Percentiles rank a stretch among this genome's conserved stretches.
Conservation (phyloP, 208 protist species). For the Polymyxa betae region DNA sequence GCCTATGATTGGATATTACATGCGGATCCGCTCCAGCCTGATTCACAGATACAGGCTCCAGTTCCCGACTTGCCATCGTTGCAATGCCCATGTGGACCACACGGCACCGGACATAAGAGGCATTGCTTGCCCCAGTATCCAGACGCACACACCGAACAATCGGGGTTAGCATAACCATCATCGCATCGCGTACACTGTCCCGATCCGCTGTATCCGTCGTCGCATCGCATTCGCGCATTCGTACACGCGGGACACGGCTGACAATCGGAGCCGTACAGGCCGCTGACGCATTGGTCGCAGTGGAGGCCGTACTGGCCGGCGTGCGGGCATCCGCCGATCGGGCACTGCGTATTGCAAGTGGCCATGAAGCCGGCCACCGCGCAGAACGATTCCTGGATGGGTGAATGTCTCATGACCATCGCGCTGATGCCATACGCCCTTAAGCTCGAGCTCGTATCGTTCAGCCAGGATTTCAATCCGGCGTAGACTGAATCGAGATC, state of each 20-base stretch:
- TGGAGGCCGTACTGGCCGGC: background rate
- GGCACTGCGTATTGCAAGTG: background rate
- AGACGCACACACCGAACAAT: background rate
- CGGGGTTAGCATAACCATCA: background rate
- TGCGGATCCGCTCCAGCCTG: background rate
- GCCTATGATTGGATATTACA: too few relatives aligned
- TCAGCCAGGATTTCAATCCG: background rate
- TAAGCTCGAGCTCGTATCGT: background rate
- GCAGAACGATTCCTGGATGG: background rate
- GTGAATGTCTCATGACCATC: background rate
- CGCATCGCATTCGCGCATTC: background rate
- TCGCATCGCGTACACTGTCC: background rate
- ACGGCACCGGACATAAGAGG: background rate
- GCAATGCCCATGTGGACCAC: background rate
- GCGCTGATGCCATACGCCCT: background rate
- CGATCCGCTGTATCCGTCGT: background rate
- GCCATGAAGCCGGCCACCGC: background rate
- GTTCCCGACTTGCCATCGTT: background rate
- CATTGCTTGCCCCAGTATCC: background rate
- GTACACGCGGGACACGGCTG: background rate
- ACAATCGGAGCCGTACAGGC: background rate
- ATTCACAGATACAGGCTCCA: background rate
- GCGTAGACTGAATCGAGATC: background rate
- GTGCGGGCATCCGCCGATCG: background rate
- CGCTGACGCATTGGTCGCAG: background rate